Evolutionary conservation across 2,329 filamentous ascomycete species (phyloP), one percentile per base, ranked within the genome.

Genomic region (Fusarium sp.): DNA sequence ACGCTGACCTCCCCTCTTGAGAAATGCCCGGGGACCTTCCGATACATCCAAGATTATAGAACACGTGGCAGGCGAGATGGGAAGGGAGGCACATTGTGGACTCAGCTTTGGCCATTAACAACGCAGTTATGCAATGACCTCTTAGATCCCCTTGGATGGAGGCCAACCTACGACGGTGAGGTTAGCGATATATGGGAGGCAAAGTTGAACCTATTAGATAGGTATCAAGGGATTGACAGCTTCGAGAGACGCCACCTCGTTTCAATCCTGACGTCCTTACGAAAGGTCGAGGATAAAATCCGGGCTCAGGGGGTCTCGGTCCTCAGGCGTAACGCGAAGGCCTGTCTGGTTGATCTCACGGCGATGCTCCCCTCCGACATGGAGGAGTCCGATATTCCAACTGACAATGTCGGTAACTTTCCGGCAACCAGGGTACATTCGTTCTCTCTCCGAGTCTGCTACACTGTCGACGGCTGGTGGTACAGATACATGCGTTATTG

Each of bases 161-260:
- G 29, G 29, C 20, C 38, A 12, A 7, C 6, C 0, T 46, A 64
- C 4, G 11, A 44, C 1, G 20, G 44, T 1, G 42, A 71, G 12
- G 16, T 66, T 12, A 40, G 31, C 3, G 56, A 73, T 2, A 42
- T 33, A 11, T 44, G 71, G 10, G 46, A 49, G 14, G 14, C 20
- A n/a, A 70, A 72, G 51, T 16, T 73, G 4, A 16, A 40, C 1
- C 7, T 73, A 3, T 12, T 72, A 8, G 10, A 46, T 16, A 44
- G n/a, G 10, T 65, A 72, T 16, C 1, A 53, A 2, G 63, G 55
- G 2, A 27, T 64, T 9, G 16, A 29, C 2, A 24, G 60, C 2
- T 3, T 3, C 1, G 63, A 72, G n/a, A 20, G 9, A 6, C 6
- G 7, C 4, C 2, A 53, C 6, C 35, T 70, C 7, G 5, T 49